Base-by-base conservation (phyloP, 176 grass and related monocot species). In the Secale cereale region DNA sequence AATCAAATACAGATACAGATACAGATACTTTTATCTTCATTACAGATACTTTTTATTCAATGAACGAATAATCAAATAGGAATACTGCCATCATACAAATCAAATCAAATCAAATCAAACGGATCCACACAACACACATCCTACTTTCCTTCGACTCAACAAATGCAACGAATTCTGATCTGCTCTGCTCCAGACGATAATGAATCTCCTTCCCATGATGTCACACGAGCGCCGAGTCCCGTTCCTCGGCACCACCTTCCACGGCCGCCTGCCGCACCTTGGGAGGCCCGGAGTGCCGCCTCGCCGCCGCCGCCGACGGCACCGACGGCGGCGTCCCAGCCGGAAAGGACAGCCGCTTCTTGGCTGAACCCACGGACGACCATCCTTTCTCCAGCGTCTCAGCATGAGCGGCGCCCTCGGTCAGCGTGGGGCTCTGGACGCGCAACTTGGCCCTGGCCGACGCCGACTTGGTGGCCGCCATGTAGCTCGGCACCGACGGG, bases 291-390 rank as follows among this genome's bases (percentile, higher is more conserved):
- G 91, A 93, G 68, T 90, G 85, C 45, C 91, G 74, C 56, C 91
- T 81, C 78, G 50, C 33, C 13, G 15, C 36, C 5, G 36, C 15
- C 14, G 64, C 31, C 7, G 77, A 29, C 11, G 76, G 74, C 10
- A 82, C 65, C 6, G 81, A 76, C 23, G 67, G 80, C 3, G 43
- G 74, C 54, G n/a, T 62, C 28, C 84, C 89, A 5, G 48, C 33
- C 3, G 92, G 86, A 74, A 94, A 94, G 41, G 86, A 88, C 30
- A 91, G 62, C 74, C 86, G 78, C 86, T 94, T 94, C 92, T 91
- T 94, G 7, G 61, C 88, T 22, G 86, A 87, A 27, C 36, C 78
- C 5, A 65, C 52, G 22, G 82, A 86, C 6, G 48, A 22, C 15
- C 65, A 76, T 59, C 65, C 78, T 66, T 91, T 89, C 82, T 91